Percentiles rank a stretch among this genome's conserved stretches.
Conservation (phyloP, 1,139 yeast genomes). For the Pichia sp. region DNA sequence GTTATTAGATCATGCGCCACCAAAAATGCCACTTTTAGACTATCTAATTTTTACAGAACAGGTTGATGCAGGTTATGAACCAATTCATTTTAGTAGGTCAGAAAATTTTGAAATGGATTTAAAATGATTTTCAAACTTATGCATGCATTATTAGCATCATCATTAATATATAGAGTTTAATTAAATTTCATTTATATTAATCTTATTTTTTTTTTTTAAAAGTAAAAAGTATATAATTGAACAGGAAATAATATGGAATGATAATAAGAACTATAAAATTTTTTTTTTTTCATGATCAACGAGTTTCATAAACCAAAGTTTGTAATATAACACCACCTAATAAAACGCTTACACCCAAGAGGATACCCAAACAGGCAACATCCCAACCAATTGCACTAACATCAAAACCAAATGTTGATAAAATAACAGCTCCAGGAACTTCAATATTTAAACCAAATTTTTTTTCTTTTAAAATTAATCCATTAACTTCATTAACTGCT, state of each 20-base stretch:
- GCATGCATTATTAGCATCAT: too few species aligned
- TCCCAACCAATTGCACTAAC: constrained; percentile 72
- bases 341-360: constrained; percentile 40
- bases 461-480: constrained; percentile 74
- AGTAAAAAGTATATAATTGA: too few species aligned
- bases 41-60: constrained; percentile 4
- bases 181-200: too few species aligned
- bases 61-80: not conserved
- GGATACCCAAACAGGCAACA: constrained; percentile 40
- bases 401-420: constrained; percentile 90
- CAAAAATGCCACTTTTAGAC: constrained; percentile 8
- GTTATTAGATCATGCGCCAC: constrained; percentile 9
- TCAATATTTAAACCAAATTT: constrained; percentile 91
- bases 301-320: constrained; percentile 64
- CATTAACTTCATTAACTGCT: constrained; percentile 89
- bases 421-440: constrained; percentile 97
- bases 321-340: constrained; percentile 74
- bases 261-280: too few species aligned
- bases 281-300: constrained; percentile 33
- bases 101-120: too few species aligned
- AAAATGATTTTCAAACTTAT: too few species aligned
- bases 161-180: too few species aligned
- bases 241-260: too few species aligned
- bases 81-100: not conserved
- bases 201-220: too few species aligned